Evolutionary conservation across 805 yeast species (phyloP).

Genomic region (Kluyveromyces siamensis): DNA sequence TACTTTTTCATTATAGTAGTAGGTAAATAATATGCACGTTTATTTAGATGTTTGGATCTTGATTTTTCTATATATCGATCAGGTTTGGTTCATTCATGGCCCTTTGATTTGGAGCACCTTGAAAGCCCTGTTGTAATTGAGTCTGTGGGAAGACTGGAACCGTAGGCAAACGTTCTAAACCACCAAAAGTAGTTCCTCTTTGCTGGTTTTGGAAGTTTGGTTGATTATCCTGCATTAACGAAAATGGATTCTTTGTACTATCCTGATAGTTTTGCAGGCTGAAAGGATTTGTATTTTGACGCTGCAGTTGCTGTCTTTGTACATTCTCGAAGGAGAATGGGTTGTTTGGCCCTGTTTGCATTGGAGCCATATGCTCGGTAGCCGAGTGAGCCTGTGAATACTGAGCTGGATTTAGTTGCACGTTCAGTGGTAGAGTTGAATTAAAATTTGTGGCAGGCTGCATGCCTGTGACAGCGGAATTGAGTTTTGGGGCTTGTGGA

Average conservation of each 20-base stretch:
- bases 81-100: conserved; percentile 12
- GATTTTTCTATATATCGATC: conserved; percentile 21
- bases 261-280: conserved; percentile 10
- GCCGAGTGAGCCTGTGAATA: background rate
- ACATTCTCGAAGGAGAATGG: conserved; percentile 31
- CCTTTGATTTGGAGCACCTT: background rate
- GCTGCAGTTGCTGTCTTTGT: conserved; percentile 11
- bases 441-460: conserved; percentile 3
- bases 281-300: conserved; percentile 15
- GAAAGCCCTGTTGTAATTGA: conserved; percentile 4
- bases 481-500: background rate
- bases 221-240: background rate
- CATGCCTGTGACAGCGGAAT: background rate
- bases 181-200: conserved; percentile 5
- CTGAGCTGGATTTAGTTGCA: background rate
- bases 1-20: background rate
- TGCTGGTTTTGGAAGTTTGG: conserved; percentile 1
- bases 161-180: conserved; percentile 7
- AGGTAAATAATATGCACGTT: background rate
- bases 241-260: conserved; percentile 1
- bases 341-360: conserved; percentile 28
- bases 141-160: conserved; percentile 9
- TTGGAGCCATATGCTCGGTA: conserved; percentile 7
- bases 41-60: background rate
- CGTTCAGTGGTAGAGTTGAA: conserved; percentile 7